Evolutionary conservation across 805 yeast genomes (phyloP), one percentile per base, ranked within the genome.

Genomic region (Starmerella apis): DNA sequence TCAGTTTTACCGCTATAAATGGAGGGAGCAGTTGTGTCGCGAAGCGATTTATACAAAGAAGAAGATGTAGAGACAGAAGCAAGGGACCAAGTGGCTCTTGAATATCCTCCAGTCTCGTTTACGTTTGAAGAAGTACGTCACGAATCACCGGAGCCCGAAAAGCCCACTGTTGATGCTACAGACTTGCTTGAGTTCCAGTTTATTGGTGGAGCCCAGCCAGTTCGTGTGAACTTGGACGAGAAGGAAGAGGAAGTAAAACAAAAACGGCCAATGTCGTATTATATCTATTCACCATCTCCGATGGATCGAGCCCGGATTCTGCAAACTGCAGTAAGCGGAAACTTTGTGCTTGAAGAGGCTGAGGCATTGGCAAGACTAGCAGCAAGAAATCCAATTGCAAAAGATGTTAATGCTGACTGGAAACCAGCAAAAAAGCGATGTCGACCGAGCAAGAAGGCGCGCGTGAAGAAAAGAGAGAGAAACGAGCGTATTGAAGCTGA

Each of bases 381-480:
- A 1, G 43, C 50, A 8, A 14, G 33, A 23, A 31, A 43, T 18
- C 53, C 53, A 5, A 14, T 37, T 3, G 62, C 62, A 0, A 53
- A 51, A 11, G 62, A 59, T 38, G 47, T 59, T 8, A 59, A 59
- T 24, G 50, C 46, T 1, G 49, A 36, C 33, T 59, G 33, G 37
- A 35, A 19, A 11, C 46, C 52, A 23, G 33, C 25, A 22, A 38
- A 30, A 27, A 43, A 50, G 19, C 48, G 31, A 18, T 58, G 59
- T 43, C 51, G 62, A n/a, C 62, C 61, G 6, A 61, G 62, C 14
- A 51, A 50, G 39, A 30, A 25, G 6, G 59, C 62, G 22, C 53
- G 62, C 1, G 27, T 38, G 22, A 47, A 48, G 27, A 32, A 47
- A 27, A 19, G 28, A 28, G 19, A 1, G 14, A 23, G 24, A 18